Conservation (phyloP, 75 land plant genomes). For the Selaginella moellendorffii region DNA sequence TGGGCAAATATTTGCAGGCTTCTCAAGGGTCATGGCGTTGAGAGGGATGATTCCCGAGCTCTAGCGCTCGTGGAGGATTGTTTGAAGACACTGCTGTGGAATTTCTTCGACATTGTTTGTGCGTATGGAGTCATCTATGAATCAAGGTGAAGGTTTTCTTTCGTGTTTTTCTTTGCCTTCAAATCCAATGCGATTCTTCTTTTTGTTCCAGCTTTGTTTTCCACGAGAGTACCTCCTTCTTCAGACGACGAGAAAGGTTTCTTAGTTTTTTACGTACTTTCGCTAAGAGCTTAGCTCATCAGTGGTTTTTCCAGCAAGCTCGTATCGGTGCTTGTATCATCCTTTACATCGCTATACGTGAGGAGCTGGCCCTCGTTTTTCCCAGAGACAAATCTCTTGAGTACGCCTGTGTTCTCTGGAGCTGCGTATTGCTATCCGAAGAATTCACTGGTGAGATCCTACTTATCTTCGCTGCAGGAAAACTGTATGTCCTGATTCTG, state of each 20-base stretch:
- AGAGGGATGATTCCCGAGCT: neutral
- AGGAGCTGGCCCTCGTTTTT: neutral
- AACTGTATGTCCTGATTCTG: neutral
- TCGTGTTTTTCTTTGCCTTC: neutral
- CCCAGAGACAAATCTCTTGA: neutral
- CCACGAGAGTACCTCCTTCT: conserved; percentile 45
- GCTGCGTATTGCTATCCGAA: neutral
- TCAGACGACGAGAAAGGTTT: conserved; percentile 65
- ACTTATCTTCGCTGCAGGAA: neutral
- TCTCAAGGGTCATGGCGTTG: neutral
- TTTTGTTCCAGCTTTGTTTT: conserved; percentile 51
- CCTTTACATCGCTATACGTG: neutral
- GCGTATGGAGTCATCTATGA: neutral
- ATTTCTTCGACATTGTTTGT: conserved; percentile 2
- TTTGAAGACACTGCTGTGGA: neutral
- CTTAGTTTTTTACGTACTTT: conserved; percentile 2
- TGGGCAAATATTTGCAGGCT: neutral
- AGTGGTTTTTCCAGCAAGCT: conserved; percentile 52
- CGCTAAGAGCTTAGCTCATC: neutral
- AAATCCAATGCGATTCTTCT: neutral
- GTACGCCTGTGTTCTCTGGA: neutral
- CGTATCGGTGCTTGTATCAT: conserved; percentile 30
- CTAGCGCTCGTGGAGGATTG: neutral
- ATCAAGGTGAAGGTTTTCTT: neutral
- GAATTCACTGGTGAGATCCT: neutral